phyloP scores from a whole-genome alignment of 1,139 yeast genomes.

The Geotrichum bryndzae region DNA sequence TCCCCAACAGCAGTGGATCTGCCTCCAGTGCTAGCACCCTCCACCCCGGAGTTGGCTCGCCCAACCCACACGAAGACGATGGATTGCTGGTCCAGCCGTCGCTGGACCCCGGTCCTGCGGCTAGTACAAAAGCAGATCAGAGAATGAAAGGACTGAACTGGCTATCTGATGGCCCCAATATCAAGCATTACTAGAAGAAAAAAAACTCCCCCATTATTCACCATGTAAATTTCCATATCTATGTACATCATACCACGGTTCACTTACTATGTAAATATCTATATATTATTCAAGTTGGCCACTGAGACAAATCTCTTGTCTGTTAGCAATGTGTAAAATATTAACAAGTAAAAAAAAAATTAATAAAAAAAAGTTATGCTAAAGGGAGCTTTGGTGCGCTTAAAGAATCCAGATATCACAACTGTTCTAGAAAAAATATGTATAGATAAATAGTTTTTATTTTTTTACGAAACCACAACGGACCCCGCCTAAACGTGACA shows the following conservation, averaged over 20 bases:
- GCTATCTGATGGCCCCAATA: not conserved
- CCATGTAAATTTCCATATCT: not conserved
- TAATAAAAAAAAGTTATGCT: too few species aligned
- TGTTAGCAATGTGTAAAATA: not conserved
- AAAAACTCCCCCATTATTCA: not conserved
- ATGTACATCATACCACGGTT: not conserved
- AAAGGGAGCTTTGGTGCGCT: not conserved
- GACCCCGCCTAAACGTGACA: not conserved
- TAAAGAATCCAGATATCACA: not conserved
- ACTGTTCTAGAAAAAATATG: not conserved
- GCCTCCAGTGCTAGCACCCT: not conserved
- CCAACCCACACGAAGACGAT: not conserved
- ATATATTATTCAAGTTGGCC: not conserved
- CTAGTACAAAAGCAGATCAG: not conserved
- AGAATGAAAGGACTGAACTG: conserved; percentile 7
- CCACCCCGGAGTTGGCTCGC: not conserved
- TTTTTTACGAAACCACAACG: not conserved
- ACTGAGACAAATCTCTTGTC: not conserved
- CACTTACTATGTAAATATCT: not conserved
- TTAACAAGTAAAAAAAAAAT: not conserved
- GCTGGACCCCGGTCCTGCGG: not conserved
- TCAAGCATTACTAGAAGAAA: not conserved
- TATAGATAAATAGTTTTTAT: not conserved
- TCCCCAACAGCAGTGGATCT: not conserved
- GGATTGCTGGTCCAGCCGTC: not conserved